Conservation (phyloP, 306 rosid species). For the Malus fusca region DNA sequence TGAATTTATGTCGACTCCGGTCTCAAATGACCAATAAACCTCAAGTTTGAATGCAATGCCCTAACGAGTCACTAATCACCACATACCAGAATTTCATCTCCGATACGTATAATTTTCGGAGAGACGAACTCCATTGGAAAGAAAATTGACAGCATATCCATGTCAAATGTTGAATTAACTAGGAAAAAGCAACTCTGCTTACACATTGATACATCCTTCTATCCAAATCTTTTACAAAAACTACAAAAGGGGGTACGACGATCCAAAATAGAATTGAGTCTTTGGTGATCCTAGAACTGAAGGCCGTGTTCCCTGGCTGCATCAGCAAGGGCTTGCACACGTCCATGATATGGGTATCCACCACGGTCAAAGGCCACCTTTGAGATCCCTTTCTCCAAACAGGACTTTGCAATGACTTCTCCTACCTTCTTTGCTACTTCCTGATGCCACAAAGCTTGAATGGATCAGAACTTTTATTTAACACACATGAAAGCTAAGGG, state of each 20-base stretch:
- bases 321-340: constrained; percentile 77
- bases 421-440: constrained; percentile 92
- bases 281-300: constrained; percentile 39
- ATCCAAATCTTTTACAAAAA: neutral
- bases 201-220: neutral
- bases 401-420: constrained; percentile 77
- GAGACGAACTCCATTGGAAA: neutral
- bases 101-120: neutral
- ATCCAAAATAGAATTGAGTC: neutral
- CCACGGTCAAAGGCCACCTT: constrained; percentile 93
- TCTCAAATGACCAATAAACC: neutral
- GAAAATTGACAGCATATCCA: neutral
- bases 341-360: constrained; percentile 95
- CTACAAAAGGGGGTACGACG: neutral
- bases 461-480: constrained; percentile 4
- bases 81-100: neutral
- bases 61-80: neutral
- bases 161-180: neutral
- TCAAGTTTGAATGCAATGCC: neutral
- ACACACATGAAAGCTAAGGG: neutral
- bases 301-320: constrained; percentile 92
- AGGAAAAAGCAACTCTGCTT: constrained; percentile 1
- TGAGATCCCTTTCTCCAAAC: constrained; percentile 88
- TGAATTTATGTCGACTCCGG: neutral
- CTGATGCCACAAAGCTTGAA: constrained; percentile 33